Evolutionary conservation across 1,139 yeast genomes (phyloP).

Genomic region (Magnusiomyces paraingens): DNA sequence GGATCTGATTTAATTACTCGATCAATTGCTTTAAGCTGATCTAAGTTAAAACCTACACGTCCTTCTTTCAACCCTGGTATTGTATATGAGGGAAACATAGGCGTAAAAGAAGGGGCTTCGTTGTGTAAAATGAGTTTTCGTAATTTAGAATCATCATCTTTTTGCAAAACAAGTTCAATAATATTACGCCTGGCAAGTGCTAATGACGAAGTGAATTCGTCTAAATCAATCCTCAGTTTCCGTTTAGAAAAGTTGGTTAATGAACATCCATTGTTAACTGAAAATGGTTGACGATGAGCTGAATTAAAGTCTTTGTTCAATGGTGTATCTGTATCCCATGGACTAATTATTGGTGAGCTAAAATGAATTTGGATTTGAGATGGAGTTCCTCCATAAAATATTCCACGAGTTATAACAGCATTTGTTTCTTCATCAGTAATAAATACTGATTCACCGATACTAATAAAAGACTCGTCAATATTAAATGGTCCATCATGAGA

Average conservation of each 20-base stretch:
- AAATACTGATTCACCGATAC: slow-evolving; percentile 40
- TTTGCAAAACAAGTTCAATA: neutral
- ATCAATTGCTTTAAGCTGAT: slow-evolving; percentile 64
- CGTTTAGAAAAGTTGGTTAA: neutral
- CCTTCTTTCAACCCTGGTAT: slow-evolving; percentile 8
- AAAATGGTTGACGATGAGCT: neutral
- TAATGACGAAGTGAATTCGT: neutral
- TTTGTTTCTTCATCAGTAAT: slow-evolving; percentile 80
- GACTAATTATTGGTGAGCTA: neutral
- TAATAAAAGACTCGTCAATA: slow-evolving; percentile 22
- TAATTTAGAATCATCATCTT: neutral
- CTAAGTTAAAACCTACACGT: slow-evolving; percentile 45
- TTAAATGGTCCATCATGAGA: slow-evolving; percentile 12
- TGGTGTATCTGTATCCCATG: neutral
- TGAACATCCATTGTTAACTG: neutral
- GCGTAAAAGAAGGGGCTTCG: slow-evolving; percentile 11
- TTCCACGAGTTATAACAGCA: slow-evolving; percentile 31
- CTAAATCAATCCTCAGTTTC: slow-evolving; percentile 1
- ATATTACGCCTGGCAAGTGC: slow-evolving; percentile 3
- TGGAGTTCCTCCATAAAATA: neutral
- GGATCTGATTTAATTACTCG: slow-evolving; percentile 61
- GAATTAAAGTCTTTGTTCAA: neutral
- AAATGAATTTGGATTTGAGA: neutral
- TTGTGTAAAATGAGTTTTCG: neutral
- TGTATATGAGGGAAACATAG: neutral